phyloP scores from a whole-genome alignment of 73 alveolate genomes.

The Tetrahymena borealis region DNA sequence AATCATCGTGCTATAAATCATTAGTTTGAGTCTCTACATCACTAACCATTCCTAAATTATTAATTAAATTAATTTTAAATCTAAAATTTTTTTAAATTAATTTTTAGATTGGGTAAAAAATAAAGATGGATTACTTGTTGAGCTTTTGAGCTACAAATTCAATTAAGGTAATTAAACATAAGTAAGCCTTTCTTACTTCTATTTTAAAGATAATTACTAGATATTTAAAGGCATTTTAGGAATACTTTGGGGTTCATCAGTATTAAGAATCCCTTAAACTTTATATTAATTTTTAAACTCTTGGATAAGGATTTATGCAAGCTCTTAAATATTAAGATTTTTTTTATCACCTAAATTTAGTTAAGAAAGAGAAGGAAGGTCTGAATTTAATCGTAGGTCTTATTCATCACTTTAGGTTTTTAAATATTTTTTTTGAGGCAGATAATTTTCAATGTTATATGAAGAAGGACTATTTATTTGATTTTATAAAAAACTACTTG shows the following conservation, averaged over 20 bases:
- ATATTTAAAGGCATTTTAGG: background rate
- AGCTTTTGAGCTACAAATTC: background rate
- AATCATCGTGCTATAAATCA: background rate
- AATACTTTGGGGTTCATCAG: too few species aligned
- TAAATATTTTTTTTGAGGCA: background rate
- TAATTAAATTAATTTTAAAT: background rate
- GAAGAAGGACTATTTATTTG: background rate
- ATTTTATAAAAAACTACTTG: background rate
- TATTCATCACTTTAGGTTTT: background rate
- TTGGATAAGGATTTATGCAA: background rate
- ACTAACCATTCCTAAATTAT: background rate
- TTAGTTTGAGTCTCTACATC: background rate
- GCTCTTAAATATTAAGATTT: background rate
- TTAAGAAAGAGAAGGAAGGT: background rate
- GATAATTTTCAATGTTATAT: background rate
- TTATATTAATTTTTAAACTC: background rate
- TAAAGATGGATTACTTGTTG: background rate
- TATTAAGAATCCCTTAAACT: too few species aligned
- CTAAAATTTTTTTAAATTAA: too few species aligned
- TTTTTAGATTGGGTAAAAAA: background rate
- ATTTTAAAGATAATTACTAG: background rate
- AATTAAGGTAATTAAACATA: background rate
- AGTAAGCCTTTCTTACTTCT: background rate
- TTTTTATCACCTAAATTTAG: background rate
- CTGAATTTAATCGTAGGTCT: too few species aligned